These are phyloP conservation scores for Peronospora belbahrii DNA, from an alignment of 352 stramenopile species.

Conservation along the genomic window DNA sequence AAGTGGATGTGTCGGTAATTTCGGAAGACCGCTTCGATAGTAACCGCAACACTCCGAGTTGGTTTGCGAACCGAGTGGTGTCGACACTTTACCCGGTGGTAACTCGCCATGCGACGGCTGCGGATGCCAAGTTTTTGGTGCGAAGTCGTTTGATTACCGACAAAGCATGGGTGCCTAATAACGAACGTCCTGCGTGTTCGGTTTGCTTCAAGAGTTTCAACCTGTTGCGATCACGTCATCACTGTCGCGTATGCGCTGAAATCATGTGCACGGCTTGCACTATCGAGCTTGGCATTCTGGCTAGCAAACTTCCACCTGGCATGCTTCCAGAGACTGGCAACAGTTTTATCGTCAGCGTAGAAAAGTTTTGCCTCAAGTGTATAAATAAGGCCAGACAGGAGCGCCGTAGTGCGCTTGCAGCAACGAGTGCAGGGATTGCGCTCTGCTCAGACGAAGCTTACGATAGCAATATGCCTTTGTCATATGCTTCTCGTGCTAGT, in stretches of 20 bases:
- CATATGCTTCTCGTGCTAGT: slow-evolving; percentile 24
- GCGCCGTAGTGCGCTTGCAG: slow-evolving; percentile 31
- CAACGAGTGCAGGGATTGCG: slow-evolving; percentile 10
- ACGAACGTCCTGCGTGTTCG: slow-evolving; percentile 53
- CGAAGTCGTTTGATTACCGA: slow-evolving; percentile 49
- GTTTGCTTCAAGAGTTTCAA: slow-evolving; percentile 78
- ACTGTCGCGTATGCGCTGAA: slow-evolving; percentile 75
- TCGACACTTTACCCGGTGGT: slow-evolving; percentile 33
- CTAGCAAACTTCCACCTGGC: slow-evolving; percentile 39
- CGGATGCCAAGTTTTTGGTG: slow-evolving; percentile 60
- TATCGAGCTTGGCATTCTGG: slow-evolving; percentile 50
- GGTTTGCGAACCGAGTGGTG: slow-evolving; percentile 60
- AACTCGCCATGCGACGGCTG: slow-evolving; percentile 34
- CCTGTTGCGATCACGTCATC: slow-evolving; percentile 61
- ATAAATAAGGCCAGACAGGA: slow-evolving; percentile 62
- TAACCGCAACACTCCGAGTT: slow-evolving; percentile 53
- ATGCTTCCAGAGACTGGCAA: slow-evolving; percentile 50
- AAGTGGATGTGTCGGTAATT: slow-evolving; percentile 43
- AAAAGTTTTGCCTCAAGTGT: slow-evolving; percentile 81
- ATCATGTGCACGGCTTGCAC: slow-evolving; percentile 75
- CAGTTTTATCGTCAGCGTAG: slow-evolving; percentile 49
- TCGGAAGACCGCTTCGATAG: slow-evolving; percentile 32
- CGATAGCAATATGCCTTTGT: slow-evolving; percentile 16
- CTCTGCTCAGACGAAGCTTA: slow-evolving; percentile 12
- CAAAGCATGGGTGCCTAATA: slow-evolving; percentile 64